phyloP scores from a whole-genome alignment of 345 rosid genomes.

The Noccaea caerulescens region DNA sequence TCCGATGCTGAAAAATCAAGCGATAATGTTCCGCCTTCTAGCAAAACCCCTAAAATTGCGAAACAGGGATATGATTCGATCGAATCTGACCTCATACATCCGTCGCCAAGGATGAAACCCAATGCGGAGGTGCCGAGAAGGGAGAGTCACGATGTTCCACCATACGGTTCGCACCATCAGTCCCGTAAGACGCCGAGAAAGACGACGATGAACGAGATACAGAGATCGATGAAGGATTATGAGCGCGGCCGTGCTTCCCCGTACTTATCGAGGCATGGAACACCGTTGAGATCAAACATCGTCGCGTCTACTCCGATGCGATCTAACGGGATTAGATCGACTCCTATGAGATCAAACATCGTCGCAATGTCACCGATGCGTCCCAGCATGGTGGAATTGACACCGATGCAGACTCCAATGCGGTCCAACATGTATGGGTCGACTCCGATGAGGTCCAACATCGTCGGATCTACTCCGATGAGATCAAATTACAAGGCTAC shows the following conservation, averaged over 20 bases:
- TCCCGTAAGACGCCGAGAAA: constrained; percentile 34
- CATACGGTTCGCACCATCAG: constrained; percentile 12
- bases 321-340: constrained; percentile 20
- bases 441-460: constrained; percentile 36
- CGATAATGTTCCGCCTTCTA: not conserved
- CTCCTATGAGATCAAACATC: constrained; percentile 39
- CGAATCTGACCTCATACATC: constrained; percentile 32
- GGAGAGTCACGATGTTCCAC: not conserved
- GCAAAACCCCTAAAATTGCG: not conserved
- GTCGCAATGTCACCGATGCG: constrained; percentile 36
- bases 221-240: constrained; percentile 9
- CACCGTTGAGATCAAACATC: constrained; percentile 43
- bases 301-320: constrained; percentile 36
- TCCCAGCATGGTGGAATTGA: constrained; percentile 1
- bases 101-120: constrained; percentile 2
- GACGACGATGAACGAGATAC: constrained; percentile 3
- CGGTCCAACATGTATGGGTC: constrained; percentile 15
- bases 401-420: constrained; percentile 34
- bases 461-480: constrained; percentile 35
- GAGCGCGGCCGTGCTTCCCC: constrained; percentile 32
- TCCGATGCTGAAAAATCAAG: not conserved
- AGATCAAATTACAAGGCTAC: constrained; percentile 33
- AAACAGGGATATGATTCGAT: constrained; percentile 22
- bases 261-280: constrained; percentile 43
- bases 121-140: not conserved